Base-by-base conservation (phyloP, 1,284 basidiomycete genomes). In the Polyporus tsugae region DNA sequence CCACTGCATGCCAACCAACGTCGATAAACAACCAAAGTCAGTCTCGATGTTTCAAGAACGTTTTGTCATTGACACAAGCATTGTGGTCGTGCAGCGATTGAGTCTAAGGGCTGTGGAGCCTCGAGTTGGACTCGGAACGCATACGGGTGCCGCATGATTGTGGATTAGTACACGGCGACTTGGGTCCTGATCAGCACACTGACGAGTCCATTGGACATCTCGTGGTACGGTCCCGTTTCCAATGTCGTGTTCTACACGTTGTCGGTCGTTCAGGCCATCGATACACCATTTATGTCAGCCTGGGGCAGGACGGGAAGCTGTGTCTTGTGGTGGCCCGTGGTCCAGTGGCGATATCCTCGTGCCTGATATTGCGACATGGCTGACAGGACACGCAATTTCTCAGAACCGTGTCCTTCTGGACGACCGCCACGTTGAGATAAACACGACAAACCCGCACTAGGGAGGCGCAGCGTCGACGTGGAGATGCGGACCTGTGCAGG, bases 101-200 rank as follows among this genome's bases (percentile, higher is more conserved):
- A 46, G 29, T 29, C 29, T 29, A 29, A 29, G 44, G 44, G 22
- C 22, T 10, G 22, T 49, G 46, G 22, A n/a, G 39, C 39, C 7
- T 39, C 9, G 39, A 13, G 33, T 17, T 6, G 55, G 9, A 19
- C 35, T 58, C 19, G 55, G 19, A 58, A 29, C 53, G 53, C 15
- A 29, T 55, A 17, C 33, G 33, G 46, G 3, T 33, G 49, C 49
- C 49, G 29, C n/a, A 53, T 17, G 25, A 53, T 57, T 19, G 7
- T 57, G 33, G 29, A 35, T 7, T 46, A n/a, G 49, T 44, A 66
- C 65, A 58, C 41, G 60, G 53, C 59, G 29, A 52, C 9, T 29
- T 7, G 19, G 52, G 15, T 35, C 38, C 64, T 66, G 62, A 72
- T 72, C 58, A 64, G 49, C 62, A 55, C 19, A 58, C 17, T 61